Percentiles rank a stretch among this genome's conserved stretches.
Conservation (phyloP, 768 basidiomycete genomes). For the Termitomyces titanicus region DNA sequence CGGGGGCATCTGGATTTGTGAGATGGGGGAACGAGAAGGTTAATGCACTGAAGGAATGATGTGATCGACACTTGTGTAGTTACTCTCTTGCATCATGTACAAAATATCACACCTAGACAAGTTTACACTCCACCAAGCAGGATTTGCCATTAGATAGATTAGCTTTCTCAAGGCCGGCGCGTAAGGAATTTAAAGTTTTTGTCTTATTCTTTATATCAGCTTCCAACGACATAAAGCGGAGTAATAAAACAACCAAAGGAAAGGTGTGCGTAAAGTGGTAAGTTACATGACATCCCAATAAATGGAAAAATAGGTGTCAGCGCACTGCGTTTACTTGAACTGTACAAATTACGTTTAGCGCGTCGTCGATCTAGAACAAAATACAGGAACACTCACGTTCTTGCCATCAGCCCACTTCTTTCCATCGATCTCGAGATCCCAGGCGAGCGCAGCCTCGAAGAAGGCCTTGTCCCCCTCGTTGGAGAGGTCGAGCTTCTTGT, state of each 20-base stretch:
- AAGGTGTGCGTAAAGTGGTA: conserved; percentile 1
- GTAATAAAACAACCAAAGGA: conserved; percentile 2
- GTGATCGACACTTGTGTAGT: background rate
- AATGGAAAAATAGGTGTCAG: background rate
- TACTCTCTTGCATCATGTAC: background rate
- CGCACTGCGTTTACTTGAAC: conserved; percentile 29
- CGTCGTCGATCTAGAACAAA: conserved; percentile 6
- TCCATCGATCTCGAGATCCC: conserved; percentile 88
- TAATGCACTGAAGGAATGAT: conserved; percentile 24
- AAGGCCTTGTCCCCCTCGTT: conserved; percentile 78
- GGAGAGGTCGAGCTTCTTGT: conserved; percentile 70
- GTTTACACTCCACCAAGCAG: background rate
- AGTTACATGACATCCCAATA: background rate
- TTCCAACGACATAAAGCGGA: conserved; percentile 1
- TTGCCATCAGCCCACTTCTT: conserved; percentile 92
- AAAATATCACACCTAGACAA: background rate
- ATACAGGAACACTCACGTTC: conserved; percentile 56
- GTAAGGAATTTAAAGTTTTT: background rate
- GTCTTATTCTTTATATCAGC: conserved; percentile 3
- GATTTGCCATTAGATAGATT: too few relatives aligned
- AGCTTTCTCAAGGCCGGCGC: background rate
- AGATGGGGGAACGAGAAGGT: conserved; percentile 55
- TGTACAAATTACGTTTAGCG: conserved; percentile 6
- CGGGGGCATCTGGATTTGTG: conserved; percentile 39
- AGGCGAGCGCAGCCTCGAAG: conserved; percentile 91